Conservation (phyloP, 202 grass and related monocot genomes). For the Panicum hallii region DNA sequence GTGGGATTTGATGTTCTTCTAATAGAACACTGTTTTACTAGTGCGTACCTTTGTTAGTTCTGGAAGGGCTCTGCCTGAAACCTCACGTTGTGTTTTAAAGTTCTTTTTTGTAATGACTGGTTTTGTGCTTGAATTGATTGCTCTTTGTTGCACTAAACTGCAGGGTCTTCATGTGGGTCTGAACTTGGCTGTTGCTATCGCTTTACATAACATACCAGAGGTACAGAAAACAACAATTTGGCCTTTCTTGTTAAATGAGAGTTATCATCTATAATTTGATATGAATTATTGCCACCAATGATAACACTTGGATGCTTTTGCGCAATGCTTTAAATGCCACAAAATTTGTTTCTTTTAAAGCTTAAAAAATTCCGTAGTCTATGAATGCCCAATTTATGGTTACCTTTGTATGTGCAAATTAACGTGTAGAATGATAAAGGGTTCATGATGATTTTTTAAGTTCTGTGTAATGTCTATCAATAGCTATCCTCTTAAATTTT, state of each 20-base stretch:
- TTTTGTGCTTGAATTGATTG: constrained; percentile 37
- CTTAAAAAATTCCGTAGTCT: background rate
- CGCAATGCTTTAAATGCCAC: constrained; percentile 18
- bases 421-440: background rate
- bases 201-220: constrained; percentile 98
- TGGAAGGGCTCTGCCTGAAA: background rate
- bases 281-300: background rate
- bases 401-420: constrained; percentile 19
- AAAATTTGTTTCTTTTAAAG: background rate
- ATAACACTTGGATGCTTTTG: background rate
- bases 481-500: constrained; percentile 3
- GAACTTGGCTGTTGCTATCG: constrained; percentile 93
- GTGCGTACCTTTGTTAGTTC: constrained; percentile 13
- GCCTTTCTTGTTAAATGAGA: constrained; percentile 24
- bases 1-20: background rate
- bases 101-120: constrained; percentile 28
- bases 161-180: constrained; percentile 90
- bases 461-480: constrained; percentile 8
- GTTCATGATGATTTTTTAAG: background rate
- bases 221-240: constrained; percentile 50
- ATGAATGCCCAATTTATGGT: background rate
- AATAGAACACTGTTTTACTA: constrained; percentile 21
- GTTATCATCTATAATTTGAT: constrained; percentile 22
- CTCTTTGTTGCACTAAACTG: constrained; percentile 37
- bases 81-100: constrained; percentile 10